Evolutionary conservation across 78 protist species (phyloP), one percentile per base, ranked within the genome.

Genomic region (Emiliania huxleyi): DNA sequence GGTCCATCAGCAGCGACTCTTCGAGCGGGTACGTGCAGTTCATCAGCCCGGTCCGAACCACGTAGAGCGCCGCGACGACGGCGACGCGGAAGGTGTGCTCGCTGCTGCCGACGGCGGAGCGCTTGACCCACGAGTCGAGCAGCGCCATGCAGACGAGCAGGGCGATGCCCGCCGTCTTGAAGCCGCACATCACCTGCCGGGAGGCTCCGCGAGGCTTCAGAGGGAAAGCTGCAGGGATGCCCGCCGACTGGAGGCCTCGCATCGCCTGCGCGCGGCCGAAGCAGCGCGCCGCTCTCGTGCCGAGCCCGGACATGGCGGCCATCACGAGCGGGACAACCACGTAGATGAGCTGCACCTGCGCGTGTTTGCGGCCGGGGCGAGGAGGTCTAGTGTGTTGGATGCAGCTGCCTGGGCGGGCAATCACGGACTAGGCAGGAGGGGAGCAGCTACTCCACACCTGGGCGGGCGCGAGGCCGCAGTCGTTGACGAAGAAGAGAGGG

Each of bases 21-120:
- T 89, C 91, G 45, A 89, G 91, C 3, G 91, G 91, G 91, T 89
- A 89, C n/a, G 56, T 62, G 55, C 83, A n/a, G 91, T 87, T 87
- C 55, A 55, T 87, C 55, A 55, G 37, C 21, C 25, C 69, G 40
- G 91, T 87, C 26, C 91, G 40, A 12, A 48, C 21, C 29, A 87
- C 19, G 75, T 87, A 87, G 71, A 87, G n/a, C 23, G 49, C 38
- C 22, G 45, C 48, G 18, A 87, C 4, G 23, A 55, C 75, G 40
- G 15, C 40, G 46, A 15, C 44, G 5, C 44, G 84, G 42, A 29
- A 69, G 33, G 33, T 69, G 37, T 52, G 62, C 15, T 52, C 62
- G 8, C 15, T 8, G 8, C 15, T 8, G 15, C 62, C 62, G 29
- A 19, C 29, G 62, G 62, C 29, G 29, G 15, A 29, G 48, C 56